phyloP scores from a whole-genome alignment of 2,329 filamentous ascomycete species.

The Furcasterigmium sp. region DNA sequence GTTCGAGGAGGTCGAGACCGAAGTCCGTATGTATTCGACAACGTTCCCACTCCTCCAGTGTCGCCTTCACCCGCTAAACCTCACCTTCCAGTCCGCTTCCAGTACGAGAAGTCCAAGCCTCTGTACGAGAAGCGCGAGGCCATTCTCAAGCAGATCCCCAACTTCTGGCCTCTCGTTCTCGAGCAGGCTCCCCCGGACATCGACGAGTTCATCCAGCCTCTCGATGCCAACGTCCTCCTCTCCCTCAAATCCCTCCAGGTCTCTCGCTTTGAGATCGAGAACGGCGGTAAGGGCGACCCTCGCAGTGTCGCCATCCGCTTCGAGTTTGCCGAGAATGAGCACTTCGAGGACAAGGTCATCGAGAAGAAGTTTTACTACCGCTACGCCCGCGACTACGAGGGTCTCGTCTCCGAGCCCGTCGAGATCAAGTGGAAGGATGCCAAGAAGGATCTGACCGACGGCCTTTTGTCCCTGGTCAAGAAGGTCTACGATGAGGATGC shows the following conservation, averaged over 20 bases:
- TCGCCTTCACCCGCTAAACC: background rate
- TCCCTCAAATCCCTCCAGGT: constrained; percentile 67
- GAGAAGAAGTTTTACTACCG: constrained; percentile 94
- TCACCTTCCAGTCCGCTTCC: constrained; percentile 59
- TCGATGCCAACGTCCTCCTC: constrained; percentile 69
- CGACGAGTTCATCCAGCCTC: constrained; percentile 80
- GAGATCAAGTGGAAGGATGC: constrained; percentile 81
- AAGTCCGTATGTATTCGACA: constrained; percentile 80
- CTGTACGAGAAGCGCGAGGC: constrained; percentile 74
- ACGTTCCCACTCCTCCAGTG: background rate
- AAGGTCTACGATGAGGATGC: constrained; percentile 58
- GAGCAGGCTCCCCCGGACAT: constrained; percentile 82
- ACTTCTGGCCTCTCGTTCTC: constrained; percentile 94
- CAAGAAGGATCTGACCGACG: constrained; percentile 76
- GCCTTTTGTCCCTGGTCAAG: constrained; percentile 69
- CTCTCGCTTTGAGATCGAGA: constrained; percentile 69
- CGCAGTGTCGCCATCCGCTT: constrained; percentile 74
- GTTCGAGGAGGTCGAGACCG: constrained; percentile 76
- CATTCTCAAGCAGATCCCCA: constrained; percentile 66
- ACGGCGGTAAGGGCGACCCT: constrained; percentile 63
- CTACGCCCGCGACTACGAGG: constrained; percentile 62
- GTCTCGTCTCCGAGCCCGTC: constrained; percentile 84
- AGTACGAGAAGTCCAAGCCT: constrained; percentile 60
- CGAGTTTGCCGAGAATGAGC: constrained; percentile 75
- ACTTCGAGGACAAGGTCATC: constrained; percentile 71